Evolutionary conservation across 202 grass and related monocot species (phyloP).

Genomic region (Setaria italica): DNA sequence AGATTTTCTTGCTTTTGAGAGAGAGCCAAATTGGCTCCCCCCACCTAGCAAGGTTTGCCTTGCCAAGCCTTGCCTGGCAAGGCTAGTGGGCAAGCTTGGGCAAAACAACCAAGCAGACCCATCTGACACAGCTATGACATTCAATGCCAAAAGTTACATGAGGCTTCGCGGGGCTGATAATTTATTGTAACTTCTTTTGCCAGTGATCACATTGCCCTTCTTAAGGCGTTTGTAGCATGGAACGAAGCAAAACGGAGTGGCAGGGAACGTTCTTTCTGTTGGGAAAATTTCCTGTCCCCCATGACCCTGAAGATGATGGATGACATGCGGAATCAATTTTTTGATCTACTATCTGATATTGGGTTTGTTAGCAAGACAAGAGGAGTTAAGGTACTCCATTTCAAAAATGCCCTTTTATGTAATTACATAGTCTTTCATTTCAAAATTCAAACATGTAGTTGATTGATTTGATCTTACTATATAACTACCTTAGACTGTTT

Average conservation of each 20-base stretch:
- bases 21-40: no score
- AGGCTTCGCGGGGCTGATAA: constrained; percentile 12
- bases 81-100: no score
- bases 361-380: constrained; percentile 86
- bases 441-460: constrained; percentile 30
- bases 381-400: constrained; percentile 69
- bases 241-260: constrained; percentile 78
- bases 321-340: constrained; percentile 88
- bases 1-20: no score
- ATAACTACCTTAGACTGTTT: constrained; percentile 13
- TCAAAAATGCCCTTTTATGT: constrained; percentile 3
- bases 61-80: no score
- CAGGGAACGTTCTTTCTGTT: constrained; percentile 89
- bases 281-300: constrained; percentile 90
- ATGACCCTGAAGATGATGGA: constrained; percentile 95
- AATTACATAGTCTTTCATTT: constrained; percentile 22
- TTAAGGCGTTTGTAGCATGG: constrained; percentile 94
- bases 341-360: constrained; percentile 92
- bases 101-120: no score
- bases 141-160: constrained; percentile 14
- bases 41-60: no score
- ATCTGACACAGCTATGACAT: neutral
- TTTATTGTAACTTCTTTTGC: constrained; percentile 48
- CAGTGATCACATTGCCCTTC: constrained; percentile 93
- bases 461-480: constrained; percentile 11